A percentile compares a stretch with the other conserved stretches of the same genome.
These are phyloP conservation scores for Salvia miltiorrhiza DNA, from an alignment of 257 asterid species.

Conservation along the genomic window DNA sequence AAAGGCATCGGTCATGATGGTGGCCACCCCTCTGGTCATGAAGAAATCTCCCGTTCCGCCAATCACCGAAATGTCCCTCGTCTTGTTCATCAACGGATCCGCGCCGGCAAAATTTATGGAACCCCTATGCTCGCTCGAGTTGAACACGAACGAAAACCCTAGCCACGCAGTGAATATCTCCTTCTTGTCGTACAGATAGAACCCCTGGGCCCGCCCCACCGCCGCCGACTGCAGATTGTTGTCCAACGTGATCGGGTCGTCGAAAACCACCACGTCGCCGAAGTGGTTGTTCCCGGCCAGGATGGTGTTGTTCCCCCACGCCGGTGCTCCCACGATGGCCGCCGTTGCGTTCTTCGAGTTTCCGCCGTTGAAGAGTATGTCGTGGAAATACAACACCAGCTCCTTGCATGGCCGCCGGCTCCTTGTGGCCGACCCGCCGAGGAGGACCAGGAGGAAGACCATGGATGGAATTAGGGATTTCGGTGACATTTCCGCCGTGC, in stretches of 20 bases:
- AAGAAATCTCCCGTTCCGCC: slow-evolving; percentile 93
- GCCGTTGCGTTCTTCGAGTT: slow-evolving; percentile 68
- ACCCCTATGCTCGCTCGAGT: slow-evolving; percentile 55
- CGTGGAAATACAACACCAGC: slow-evolving; percentile 64
- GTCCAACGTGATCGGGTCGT: slow-evolving; percentile 75
- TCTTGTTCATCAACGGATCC: slow-evolving; percentile 72
- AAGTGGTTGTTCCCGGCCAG: slow-evolving; percentile 40
- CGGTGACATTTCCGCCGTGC: slow-evolving; percentile 22
- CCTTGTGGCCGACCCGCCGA: slow-evolving; percentile 12
- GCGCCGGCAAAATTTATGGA: slow-evolving; percentile 67
- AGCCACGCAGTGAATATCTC: slow-evolving; percentile 57
- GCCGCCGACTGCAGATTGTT: slow-evolving; percentile 59
- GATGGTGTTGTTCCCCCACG: slow-evolving; percentile 59
- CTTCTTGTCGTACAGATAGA: slow-evolving; percentile 55
- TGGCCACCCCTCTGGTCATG: slow-evolving; percentile 84
- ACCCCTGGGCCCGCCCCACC: slow-evolving; percentile 80
- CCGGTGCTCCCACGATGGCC: slow-evolving; percentile 59
- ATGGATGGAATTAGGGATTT: slow-evolving; percentile 16
- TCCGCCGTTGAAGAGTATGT: slow-evolving; percentile 64
- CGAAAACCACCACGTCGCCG: slow-evolving; percentile 64
- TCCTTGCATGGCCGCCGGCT: slow-evolving; percentile 45
- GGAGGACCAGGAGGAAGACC: slow-evolving; percentile 17
- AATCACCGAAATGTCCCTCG: slow-evolving; percentile 71
- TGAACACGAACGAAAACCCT: slow-evolving; percentile 64
- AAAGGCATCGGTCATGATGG: slow-evolving; percentile 58